phyloP scores from a whole-genome alignment of 2,329 filamentous ascomycete genomes.

The Cytospora piceae region DNA sequence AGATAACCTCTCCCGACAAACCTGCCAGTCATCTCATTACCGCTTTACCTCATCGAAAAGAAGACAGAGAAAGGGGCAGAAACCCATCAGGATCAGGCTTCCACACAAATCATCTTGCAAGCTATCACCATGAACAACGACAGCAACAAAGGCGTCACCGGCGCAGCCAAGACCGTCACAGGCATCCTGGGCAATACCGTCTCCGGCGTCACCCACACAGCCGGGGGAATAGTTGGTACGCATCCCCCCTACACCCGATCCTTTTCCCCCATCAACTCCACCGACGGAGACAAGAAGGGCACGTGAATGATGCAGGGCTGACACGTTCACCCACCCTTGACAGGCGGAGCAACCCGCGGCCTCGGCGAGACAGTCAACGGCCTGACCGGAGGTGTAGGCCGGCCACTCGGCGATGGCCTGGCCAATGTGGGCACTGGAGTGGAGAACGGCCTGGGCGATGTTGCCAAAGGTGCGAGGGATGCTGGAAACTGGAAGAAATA shows the following conservation, averaged over 20 bases:
- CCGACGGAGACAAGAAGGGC: background rate
- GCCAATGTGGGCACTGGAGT: constrained; percentile 57
- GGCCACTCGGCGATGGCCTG: constrained; percentile 59
- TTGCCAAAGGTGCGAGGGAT: constrained; percentile 60
- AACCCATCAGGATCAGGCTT: background rate
- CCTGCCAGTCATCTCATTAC: background rate
- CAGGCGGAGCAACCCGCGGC: constrained; percentile 58
- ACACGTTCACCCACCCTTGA: constrained; percentile 21
- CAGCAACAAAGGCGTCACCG: constrained; percentile 37
- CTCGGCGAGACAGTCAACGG: constrained; percentile 59
- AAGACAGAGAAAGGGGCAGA: background rate
- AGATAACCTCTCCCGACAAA: background rate
- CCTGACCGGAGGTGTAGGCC: constrained; percentile 57
- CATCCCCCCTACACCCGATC: background rate
- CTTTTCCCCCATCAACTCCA: background rate
- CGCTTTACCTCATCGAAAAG: no score
- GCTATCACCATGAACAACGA: constrained; percentile 32
- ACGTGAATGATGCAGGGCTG: background rate
- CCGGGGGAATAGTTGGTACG: constrained; percentile 38
- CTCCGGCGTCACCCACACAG: constrained; percentile 39
- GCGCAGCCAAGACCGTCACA: constrained; percentile 35
- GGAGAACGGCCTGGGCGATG: constrained; percentile 51
- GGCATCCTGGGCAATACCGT: constrained; percentile 39
- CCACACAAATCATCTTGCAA: background rate
- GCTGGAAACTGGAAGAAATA: constrained; percentile 59